These are phyloP conservation scores for Exidia glandulosa DNA, from an alignment of 768 basidiomycete species.

Conservation along the genomic window DNA sequence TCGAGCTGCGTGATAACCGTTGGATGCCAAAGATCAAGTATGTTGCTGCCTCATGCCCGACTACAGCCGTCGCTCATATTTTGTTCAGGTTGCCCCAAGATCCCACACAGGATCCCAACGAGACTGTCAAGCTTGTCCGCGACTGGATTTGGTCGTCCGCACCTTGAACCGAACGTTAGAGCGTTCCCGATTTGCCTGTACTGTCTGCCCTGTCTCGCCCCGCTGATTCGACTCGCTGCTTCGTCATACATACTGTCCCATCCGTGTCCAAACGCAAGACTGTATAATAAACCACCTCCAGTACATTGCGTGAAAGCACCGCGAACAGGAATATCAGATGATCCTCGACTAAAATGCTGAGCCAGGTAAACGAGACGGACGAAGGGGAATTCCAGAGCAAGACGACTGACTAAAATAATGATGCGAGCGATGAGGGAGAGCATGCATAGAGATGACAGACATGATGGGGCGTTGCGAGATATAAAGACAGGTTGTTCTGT, in stretches of 20 bases:
- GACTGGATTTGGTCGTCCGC: slow-evolving; percentile 62
- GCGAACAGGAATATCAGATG: background rate
- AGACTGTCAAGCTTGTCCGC: slow-evolving; percentile 54
- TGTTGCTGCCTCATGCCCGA: slow-evolving; percentile 15
- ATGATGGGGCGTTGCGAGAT: background rate
- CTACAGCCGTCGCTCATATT: background rate
- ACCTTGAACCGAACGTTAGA: background rate
- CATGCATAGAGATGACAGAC: background rate
- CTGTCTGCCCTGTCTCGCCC: background rate
- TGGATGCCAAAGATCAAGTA: slow-evolving; percentile 76
- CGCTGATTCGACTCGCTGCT: background rate
- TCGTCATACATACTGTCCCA: background rate
- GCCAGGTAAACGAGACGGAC: background rate
- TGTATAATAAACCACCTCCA: background rate
- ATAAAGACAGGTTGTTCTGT: background rate
- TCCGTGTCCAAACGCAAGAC: background rate
- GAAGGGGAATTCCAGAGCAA: background rate
- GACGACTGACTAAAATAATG: background rate
- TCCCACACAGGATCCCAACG: slow-evolving; percentile 44
- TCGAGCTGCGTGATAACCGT: slow-evolving; percentile 61
- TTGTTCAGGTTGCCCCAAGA: background rate
- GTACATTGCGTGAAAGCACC: background rate
- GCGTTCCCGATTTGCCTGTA: background rate
- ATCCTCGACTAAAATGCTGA: background rate
- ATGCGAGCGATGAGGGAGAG: background rate